A percentile compares a stretch with the other conserved stretches of the same genome.
Evolutionary conservation across 495 filamentous ascomycete species (phyloP).

Genomic region (Daldinia decipiens): DNA sequence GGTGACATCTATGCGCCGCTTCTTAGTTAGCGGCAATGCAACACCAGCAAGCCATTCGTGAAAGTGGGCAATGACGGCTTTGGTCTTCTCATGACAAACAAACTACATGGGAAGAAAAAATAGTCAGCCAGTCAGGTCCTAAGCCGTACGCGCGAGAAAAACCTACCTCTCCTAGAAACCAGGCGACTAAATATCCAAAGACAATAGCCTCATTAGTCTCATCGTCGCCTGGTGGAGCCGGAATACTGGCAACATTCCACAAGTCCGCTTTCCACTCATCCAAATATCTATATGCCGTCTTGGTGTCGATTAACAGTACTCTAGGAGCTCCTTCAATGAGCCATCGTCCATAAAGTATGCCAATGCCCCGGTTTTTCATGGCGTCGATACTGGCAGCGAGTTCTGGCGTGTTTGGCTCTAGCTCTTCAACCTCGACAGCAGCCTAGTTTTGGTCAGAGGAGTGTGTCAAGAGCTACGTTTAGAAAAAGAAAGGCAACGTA

Average conservation of each 20-base stretch:
- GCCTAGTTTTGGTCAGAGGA: conserved; percentile 63
- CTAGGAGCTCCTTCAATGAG: conserved; percentile 95
- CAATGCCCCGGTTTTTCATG: conserved; percentile 91
- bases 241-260: conserved; percentile 93
- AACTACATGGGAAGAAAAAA: conserved; percentile 65
- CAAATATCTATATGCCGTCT: conserved; percentile 87
- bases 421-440: conserved; percentile 93
- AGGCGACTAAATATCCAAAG: conserved; percentile 96
- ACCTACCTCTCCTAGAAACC: conserved; percentile 95
- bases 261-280: conserved; percentile 98
- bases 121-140: conserved; percentile 25
- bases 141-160: not conserved
- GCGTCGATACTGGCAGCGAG: conserved; percentile 83
- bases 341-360: conserved; percentile 94
- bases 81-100: conserved; percentile 87
- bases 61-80: conserved; percentile 95
- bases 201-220: conserved; percentile 98
- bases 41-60: conserved; percentile 99
- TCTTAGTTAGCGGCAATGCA: conserved; percentile 91
- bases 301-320: conserved; percentile 93
- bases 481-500: conserved; percentile 52
- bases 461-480: conserved; percentile 4
- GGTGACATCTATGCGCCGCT: conserved; percentile 92
- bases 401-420: conserved; percentile 82
- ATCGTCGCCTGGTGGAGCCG: conserved; percentile 86